Evolutionary conservation across 495 filamentous ascomycete species (phyloP), one percentile per base, ranked within the genome.

Genomic region (Penicillium manginii): DNA sequence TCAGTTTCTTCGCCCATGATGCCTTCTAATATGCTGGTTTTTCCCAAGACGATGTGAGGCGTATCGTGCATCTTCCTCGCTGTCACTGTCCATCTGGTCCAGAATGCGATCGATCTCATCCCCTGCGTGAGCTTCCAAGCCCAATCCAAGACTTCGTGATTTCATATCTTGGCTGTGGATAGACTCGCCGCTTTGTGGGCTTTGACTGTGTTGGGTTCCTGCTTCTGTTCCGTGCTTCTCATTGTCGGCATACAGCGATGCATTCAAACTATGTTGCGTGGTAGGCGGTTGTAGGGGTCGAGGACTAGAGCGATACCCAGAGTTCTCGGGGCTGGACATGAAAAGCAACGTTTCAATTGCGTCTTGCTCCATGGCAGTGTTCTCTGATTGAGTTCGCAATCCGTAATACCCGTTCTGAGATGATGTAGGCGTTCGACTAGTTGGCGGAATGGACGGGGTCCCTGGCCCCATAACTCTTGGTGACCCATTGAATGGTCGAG

Each of bases 271-370:
- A 54, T 57, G 70, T 50, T 54, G 70, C 17, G 63, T 65, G 46
- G 56, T 57, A 2, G 54, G 58, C 26, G 62, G 62, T 40, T 69
- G 71, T 11, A 63, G 55, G 1, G 58, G 65, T 22, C 70, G 57
- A 11, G 76, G 72, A 54, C 70, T 78, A 6, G 77, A 66, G 33
- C 73, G 73, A 48, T 78, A 76, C 4, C 82, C 82, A 3, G 90
- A 88, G 66, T 92, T 90, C 12, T 85, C 88, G 0, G 91, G 91
- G 61, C 90, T 93, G 56, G 88, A 90, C 89, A 96, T 92, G 73
- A 91, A 93, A 19, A 96, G 77, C 22, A 96, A 74, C 0, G 89
- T 90, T 65, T 96, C 91, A 21, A 96, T 86, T n/a, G 91, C 91
- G 62, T 94, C 91, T 63, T 92, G 85, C 64, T 96, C 91, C 64